Conservation (phyloP, 2,329 filamentous ascomycete genomes). For the Byssothecium circinans region DNA sequence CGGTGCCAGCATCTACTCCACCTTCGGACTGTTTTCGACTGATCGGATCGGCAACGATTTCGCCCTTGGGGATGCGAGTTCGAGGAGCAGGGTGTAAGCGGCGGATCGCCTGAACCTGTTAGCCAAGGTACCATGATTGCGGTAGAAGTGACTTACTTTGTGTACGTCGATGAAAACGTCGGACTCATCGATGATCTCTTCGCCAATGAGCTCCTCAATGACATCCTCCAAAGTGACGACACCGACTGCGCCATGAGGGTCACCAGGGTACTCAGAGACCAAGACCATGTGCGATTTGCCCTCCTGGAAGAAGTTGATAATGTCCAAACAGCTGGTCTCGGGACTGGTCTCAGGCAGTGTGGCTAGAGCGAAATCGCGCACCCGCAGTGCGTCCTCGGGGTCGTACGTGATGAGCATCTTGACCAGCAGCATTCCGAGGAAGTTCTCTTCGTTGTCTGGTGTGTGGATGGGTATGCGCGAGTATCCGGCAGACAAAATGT, state of each 20-base stretch:
- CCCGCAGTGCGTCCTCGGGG: constrained; percentile 84
- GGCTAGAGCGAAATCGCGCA: constrained; percentile 87
- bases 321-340: constrained; percentile 95
- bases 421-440: constrained; percentile 95
- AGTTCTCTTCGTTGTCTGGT: constrained; percentile 79
- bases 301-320: constrained; percentile 99
- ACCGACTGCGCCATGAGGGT: constrained; percentile 84
- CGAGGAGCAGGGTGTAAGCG: constrained; percentile 84
- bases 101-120: constrained; percentile 66
- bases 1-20: constrained; percentile 21
- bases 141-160: constrained; percentile 53
- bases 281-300: constrained; percentile 99
- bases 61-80: constrained; percentile 64
- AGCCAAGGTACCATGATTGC: neutral
- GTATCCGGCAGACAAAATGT: constrained; percentile 89
- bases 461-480: constrained; percentile 94
- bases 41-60: constrained; percentile 51
- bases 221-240: constrained; percentile 97
- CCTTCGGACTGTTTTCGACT: constrained; percentile 28
- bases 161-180: constrained; percentile 98
- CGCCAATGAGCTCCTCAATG: constrained; percentile 97
- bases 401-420: constrained; percentile 99
- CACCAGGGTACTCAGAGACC: constrained; percentile 83
- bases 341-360: constrained; percentile 93
- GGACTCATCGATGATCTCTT: constrained; percentile 99